Conservation (phyloP, 2,329 filamentous ascomycete genomes). For the Penicillium sp. region DNA sequence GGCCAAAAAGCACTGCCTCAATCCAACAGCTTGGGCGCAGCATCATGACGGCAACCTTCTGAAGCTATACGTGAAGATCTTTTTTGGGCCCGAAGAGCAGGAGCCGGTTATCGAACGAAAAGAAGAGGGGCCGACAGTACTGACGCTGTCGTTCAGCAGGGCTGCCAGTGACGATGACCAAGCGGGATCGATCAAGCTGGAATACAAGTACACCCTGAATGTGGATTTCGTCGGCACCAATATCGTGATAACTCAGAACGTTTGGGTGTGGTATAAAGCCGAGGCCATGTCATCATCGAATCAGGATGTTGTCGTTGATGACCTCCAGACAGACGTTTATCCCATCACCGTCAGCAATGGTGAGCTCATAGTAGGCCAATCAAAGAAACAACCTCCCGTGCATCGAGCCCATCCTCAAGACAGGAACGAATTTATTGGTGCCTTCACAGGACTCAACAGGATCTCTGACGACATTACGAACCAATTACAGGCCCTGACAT, state of each 20-base stretch:
- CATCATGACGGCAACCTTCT: not conserved
- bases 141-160: not conserved
- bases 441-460: not conserved
- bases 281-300: not conserved
- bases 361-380: not conserved
- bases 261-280: not conserved
- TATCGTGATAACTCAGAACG: not conserved
- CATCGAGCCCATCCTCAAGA: not conserved
- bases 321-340: not conserved
- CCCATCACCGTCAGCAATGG: not conserved
- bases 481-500: not conserved
- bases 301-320: not conserved
- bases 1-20: not conserved
- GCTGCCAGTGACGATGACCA: not conserved
- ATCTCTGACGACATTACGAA: not conserved
- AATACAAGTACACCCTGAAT: not conserved
- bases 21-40: not conserved
- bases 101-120: not conserved
- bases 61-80: not conserved
- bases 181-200: not conserved
- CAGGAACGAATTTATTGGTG: not conserved
- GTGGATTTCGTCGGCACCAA: slow-evolving; percentile 1
- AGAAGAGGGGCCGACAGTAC: not conserved
- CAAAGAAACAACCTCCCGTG: not conserved
- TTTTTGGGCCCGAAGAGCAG: not conserved